phyloP scores from a whole-genome alignment of 768 basidiomycete species.

The Tricholoma sp. region DNA sequence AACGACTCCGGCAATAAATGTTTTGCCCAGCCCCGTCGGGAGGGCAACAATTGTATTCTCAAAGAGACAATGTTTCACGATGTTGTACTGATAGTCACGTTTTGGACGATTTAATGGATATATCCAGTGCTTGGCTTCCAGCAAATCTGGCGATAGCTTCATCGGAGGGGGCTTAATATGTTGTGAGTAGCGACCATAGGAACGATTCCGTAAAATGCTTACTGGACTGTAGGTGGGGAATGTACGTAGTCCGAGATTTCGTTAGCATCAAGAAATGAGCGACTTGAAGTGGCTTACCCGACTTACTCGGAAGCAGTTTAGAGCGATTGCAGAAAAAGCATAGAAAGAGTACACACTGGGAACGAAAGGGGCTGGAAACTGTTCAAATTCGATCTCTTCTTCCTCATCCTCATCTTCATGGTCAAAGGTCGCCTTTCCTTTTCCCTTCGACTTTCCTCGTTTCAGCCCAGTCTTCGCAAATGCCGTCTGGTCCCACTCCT shows the following conservation, averaged over 20 bases:
- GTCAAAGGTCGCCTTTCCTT: constrained; percentile 43
- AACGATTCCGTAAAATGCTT: constrained; percentile 6
- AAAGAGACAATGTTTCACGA: constrained; percentile 78
- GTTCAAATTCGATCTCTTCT: constrained; percentile 67
- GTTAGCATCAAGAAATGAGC: background rate
- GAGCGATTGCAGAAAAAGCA: background rate
- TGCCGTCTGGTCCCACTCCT: constrained; percentile 88
- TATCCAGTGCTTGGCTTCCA: constrained; percentile 82
- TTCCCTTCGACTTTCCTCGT: constrained; percentile 47
- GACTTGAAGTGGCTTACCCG: constrained; percentile 41
- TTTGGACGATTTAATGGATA: constrained; percentile 86
- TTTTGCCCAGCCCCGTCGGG: constrained; percentile 96
- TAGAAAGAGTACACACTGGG: constrained; percentile 42
- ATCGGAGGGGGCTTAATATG: constrained; percentile 60
- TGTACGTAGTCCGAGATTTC: background rate
- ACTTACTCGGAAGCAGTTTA: constrained; percentile 25
- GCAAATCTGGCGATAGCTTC: constrained; percentile 73
- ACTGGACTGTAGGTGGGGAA: constrained; percentile 23
- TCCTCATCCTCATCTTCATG: constrained; percentile 51
- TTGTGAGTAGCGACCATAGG: background rate
- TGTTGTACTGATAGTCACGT: constrained; percentile 94
- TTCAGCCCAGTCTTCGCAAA: constrained; percentile 79
- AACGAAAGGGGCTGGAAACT: constrained; percentile 79
- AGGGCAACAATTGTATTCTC: constrained; percentile 93
- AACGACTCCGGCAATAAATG: constrained; percentile 93